Conservation (phyloP, 176 grass and related monocot genomes). For the Stipa capillata region DNA sequence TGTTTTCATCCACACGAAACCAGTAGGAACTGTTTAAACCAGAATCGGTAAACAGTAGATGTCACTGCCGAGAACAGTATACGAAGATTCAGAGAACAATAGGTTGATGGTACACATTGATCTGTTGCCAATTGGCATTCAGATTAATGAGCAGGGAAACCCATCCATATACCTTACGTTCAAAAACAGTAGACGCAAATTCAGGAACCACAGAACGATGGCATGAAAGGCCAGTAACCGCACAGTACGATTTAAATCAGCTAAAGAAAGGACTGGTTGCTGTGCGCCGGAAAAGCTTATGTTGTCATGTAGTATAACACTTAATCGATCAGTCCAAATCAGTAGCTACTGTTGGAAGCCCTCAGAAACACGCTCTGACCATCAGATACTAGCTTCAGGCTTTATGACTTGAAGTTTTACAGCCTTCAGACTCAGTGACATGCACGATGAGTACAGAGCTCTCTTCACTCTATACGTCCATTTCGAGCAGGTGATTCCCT, state of each 20-base stretch:
- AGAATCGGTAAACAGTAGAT: background rate
- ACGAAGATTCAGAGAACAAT: background rate
- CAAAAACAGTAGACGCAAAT: background rate
- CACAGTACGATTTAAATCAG: background rate
- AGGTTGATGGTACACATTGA: background rate
- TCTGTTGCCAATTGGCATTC: background rate
- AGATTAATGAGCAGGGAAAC: background rate
- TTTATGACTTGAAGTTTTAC: background rate
- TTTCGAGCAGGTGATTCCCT: background rate
- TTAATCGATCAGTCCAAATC: background rate
- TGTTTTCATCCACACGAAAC: background rate
- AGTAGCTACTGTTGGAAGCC: background rate
- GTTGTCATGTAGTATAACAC: background rate
- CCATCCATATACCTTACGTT: background rate
- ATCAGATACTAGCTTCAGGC: background rate
- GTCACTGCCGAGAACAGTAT: background rate
- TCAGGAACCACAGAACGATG: background rate
- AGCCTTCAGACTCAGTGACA: background rate
- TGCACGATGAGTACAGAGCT: background rate
- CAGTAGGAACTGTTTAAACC: background rate
- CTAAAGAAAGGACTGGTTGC: background rate
- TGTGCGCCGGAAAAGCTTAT: background rate
- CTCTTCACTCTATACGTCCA: background rate
- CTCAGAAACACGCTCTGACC: slow-evolving; percentile 9
- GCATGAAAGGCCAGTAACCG: background rate